These are phyloP conservation scores for Coffea canephora DNA, from an alignment of 257 asterid genomes.

Conservation along the genomic window DNA sequence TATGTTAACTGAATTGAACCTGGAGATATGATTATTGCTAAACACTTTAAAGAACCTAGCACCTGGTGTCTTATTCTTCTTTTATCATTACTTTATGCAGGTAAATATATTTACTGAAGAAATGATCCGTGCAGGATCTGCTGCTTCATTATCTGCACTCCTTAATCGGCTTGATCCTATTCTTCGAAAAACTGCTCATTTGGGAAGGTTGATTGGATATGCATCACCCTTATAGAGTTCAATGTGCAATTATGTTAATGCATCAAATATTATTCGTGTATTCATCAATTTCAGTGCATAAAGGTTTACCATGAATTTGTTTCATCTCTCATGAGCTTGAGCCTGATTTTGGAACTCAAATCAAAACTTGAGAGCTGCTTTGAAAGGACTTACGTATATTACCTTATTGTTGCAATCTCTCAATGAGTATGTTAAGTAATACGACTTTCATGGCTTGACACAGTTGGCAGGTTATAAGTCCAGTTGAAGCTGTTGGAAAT, in stretches of 20 bases:
- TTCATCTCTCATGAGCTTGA: background rate
- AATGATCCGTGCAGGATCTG: slow-evolving; percentile 94
- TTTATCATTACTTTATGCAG: slow-evolving; percentile 42
- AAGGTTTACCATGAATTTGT: background rate
- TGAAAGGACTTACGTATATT: background rate
- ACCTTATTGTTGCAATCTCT: background rate
- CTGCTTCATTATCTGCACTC: slow-evolving; percentile 93
- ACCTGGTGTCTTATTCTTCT: slow-evolving; percentile 6
- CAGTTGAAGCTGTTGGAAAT: slow-evolving; percentile 92
- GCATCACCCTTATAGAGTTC: background rate
- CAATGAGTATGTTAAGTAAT: background rate
- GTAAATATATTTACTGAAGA: slow-evolving; percentile 94
- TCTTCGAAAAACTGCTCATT: slow-evolving; percentile 85
- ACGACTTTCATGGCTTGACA: slow-evolving; percentile 24
- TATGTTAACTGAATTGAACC: slow-evolving; percentile 37
- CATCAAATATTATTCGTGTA: background rate
- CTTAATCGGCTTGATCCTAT: slow-evolving; percentile 94
- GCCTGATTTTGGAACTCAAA: background rate
- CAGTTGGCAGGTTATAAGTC: slow-evolving; percentile 99
- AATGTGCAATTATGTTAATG: slow-evolving; percentile 9
- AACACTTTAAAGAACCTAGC: background rate
- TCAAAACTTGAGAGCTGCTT: background rate
- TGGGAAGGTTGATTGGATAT: slow-evolving; percentile 70
- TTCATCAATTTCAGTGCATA: background rate
- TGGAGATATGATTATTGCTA: slow-evolving; percentile 9